Conservation (phyloP, 257 asterid genomes). For the Solanum etuberosum region DNA sequence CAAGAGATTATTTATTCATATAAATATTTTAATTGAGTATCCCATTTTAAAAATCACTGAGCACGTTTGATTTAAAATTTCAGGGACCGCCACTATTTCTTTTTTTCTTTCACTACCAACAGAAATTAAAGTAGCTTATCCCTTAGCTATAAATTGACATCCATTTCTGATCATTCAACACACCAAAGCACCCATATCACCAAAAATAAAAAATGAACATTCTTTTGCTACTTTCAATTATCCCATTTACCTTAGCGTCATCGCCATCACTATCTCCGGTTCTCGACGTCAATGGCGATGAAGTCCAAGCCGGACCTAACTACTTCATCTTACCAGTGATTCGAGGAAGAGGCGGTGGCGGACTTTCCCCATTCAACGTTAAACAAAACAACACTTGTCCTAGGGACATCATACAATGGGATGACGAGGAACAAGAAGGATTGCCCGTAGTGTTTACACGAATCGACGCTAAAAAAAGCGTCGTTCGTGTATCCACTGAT, state of each 20-base stretch:
- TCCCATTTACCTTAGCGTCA: neutral
- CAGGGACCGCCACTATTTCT: neutral
- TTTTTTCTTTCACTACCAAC: neutral
- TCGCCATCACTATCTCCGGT: neutral
- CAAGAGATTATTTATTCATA: no score
- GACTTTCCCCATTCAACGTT: neutral
- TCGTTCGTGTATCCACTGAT: neutral
- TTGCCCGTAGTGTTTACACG: conserved; percentile 1
- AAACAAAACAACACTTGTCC: neutral
- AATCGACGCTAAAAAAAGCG: neutral
- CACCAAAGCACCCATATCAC: neutral
- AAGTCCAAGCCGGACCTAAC: neutral
- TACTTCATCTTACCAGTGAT: neutral
- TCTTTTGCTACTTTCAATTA: neutral
- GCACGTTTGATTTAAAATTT: neutral
- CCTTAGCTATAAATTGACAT: neutral
- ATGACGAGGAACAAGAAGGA: neutral
- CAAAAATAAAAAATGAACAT: neutral
- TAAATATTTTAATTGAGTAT: neutral
- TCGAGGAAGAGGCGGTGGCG: conserved; percentile 2
- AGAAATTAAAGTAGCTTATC: neutral
- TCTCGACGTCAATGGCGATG: neutral
- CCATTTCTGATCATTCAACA: neutral
- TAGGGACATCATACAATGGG: neutral
- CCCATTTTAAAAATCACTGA: neutral